These are phyloP conservation scores for Trichoderma erinaceum DNA, from an alignment of 495 filamentous ascomycete genomes.

Conservation along the genomic window DNA sequence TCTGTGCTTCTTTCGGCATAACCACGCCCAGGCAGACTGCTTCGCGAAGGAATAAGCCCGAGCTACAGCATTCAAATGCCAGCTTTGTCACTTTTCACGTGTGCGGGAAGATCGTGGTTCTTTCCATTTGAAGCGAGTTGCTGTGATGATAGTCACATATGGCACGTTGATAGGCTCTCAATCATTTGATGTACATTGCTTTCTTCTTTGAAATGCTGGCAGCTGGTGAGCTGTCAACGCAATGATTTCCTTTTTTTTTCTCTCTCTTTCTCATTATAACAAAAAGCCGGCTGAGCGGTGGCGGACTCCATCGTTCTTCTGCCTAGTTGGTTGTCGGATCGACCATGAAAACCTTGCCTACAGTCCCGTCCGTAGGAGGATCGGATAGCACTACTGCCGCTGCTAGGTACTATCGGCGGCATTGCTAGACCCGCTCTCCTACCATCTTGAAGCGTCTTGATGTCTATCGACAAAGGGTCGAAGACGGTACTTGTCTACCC, in stretches of 20 bases:
- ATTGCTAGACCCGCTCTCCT: not conserved
- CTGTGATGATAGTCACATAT: not conserved
- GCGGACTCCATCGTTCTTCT: conserved; percentile 4
- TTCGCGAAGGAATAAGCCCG: conserved; percentile 5
- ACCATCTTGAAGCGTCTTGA: not conserved
- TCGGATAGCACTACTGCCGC: conserved; percentile 4
- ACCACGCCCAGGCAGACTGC: not conserved
- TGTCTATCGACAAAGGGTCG: not conserved
- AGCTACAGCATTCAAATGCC: not conserved
- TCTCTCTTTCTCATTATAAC: too few species aligned
- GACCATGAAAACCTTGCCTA: not conserved
- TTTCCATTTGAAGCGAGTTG: not conserved
- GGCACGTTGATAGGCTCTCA: not conserved
- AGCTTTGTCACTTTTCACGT: conserved; percentile 5
- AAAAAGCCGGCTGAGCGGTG: not conserved
- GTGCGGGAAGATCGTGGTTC: conserved; percentile 4
- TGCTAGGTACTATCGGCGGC: not conserved
- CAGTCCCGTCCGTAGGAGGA: conserved; percentile 1
- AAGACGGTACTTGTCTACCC: not conserved
- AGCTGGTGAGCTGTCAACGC: conserved; percentile 1
- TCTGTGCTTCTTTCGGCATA: not conserved
- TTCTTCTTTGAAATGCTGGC: not conserved
- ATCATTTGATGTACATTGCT: not conserved
- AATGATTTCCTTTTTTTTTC: too few species aligned
- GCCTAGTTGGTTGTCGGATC: conserved; percentile 2